phyloP scores from a whole-genome alignment of 2,329 filamentous ascomycete genomes.

The Phyllosticta ampelicida region DNA sequence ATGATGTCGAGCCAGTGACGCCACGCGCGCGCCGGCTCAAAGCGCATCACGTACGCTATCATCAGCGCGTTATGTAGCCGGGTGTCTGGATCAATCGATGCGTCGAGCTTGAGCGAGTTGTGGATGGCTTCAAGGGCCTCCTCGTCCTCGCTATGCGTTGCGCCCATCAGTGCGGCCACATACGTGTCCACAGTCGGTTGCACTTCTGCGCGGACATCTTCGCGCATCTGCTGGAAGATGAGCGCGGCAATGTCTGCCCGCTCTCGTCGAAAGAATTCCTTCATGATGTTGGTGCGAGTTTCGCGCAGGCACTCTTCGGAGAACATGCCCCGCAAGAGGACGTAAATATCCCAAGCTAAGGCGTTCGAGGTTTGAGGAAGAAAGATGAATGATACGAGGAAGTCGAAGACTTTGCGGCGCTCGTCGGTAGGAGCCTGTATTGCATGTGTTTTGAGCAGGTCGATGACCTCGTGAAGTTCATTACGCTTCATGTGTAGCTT shows the following conservation, averaged over 20 bases:
- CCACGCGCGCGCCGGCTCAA: slow-evolving; percentile 54
- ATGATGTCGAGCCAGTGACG: slow-evolving; percentile 78
- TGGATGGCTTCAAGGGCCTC: slow-evolving; percentile 66
- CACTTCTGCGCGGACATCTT: slow-evolving; percentile 50
- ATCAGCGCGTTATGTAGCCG: slow-evolving; percentile 74
- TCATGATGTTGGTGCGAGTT: slow-evolving; percentile 64
- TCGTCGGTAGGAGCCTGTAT: slow-evolving; percentile 60
- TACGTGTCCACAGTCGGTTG: slow-evolving; percentile 68
- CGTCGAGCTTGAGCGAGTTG: slow-evolving; percentile 91
- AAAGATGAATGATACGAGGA: slow-evolving; percentile 57
- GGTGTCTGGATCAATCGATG: slow-evolving; percentile 66
- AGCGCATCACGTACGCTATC: slow-evolving; percentile 67
- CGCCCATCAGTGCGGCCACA: slow-evolving; percentile 61
- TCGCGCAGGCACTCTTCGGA: slow-evolving; percentile 49
- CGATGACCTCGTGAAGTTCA: slow-evolving; percentile 68
- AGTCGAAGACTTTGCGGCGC: slow-evolving; percentile 53
- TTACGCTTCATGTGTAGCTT: slow-evolving; percentile 63
- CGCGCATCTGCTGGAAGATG: slow-evolving; percentile 91
- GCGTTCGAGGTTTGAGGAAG: slow-evolving; percentile 50
- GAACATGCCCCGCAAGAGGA: slow-evolving; percentile 47
- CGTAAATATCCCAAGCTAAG: slow-evolving; percentile 51
- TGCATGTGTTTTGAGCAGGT: slow-evolving; percentile 67
- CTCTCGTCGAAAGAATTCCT: slow-evolving; percentile 64
- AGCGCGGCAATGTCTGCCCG: slow-evolving; percentile 76
- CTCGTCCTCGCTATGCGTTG: slow-evolving; percentile 30